These are phyloP conservation scores for Botryobasidium botryosum DNA, from an alignment of 768 basidiomycete species.

Conservation along the genomic window DNA sequence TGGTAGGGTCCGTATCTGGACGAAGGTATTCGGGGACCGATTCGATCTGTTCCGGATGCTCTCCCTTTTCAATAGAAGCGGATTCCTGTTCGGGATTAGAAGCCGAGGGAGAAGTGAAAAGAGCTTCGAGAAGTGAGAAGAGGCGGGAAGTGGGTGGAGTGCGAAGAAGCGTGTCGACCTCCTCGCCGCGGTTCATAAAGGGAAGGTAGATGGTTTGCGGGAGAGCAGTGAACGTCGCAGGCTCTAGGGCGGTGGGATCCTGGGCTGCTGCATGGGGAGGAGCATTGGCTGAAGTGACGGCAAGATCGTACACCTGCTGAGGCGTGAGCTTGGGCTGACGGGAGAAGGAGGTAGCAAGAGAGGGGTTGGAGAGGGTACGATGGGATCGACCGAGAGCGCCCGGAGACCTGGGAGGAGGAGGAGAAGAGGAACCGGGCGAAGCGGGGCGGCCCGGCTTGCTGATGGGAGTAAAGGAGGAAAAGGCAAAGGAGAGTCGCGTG, in stretches of 20 bases:
- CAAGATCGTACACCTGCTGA: constrained; percentile 61
- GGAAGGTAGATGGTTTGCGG: constrained; percentile 68
- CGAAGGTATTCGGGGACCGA: too few species aligned
- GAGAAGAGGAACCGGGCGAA: constrained; percentile 13
- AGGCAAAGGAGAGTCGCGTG: constrained; percentile 42
- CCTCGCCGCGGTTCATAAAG: constrained; percentile 66
- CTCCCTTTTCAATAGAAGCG: background rate
- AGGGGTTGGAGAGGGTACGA: constrained; percentile 20
- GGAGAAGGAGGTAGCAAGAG: constrained; percentile 21
- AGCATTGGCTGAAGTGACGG: constrained; percentile 14
- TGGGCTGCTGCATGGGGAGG: background rate
- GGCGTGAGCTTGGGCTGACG: constrained; percentile 39
- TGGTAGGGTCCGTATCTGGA: constrained; percentile 32
- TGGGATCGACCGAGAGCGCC: constrained; percentile 17
- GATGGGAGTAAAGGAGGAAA: constrained; percentile 37
- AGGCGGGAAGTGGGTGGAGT: constrained; percentile 50
- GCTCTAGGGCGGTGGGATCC: constrained; percentile 18
- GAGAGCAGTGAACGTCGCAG: constrained; percentile 54
- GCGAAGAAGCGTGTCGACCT: constrained; percentile 53
- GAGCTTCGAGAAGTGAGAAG: constrained; percentile 57
- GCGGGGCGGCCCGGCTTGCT: constrained; percentile 7
- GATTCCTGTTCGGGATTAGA: constrained; percentile 15
- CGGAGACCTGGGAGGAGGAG: constrained; percentile 10
- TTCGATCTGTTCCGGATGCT: too few species aligned
- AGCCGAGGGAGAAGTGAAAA: constrained; percentile 25